Base-by-base conservation (phyloP, 2,329 filamentous ascomycete species). In the Talaromyces funiculosus region DNA sequence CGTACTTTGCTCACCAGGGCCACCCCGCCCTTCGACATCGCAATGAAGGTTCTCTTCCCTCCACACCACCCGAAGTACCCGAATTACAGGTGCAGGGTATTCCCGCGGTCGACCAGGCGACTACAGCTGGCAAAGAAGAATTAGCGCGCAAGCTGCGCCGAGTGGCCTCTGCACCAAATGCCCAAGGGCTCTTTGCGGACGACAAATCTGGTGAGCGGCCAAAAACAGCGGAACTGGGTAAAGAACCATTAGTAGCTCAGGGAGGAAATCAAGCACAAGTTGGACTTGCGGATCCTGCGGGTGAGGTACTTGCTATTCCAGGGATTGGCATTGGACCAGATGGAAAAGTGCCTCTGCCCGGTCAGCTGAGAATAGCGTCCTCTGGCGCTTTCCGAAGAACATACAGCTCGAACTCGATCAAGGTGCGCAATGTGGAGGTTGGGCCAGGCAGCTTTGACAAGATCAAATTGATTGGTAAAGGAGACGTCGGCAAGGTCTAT, bases 341-440 rank as follows among this genome's bases (percentile, higher is more conserved):
- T 58, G 82, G 84, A 55, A 83, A 92, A 62, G 81, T 90, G 37
- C 83, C 86, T 3, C 82, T 85, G 1, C 86, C 88, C 4, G 84
- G 84, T 57, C 85, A 86, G 68, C 84, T 87, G 65, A 82, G 83
- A 60, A 81, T 84, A 66, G 77, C 85, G 18, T 57, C 61, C 1
- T 43, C 53, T 18, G 81, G 90, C 53, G 86, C 90, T 20, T 99
- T 97, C 78, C 84, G 94, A 70, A 85, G 94, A 73, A 99, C 94
- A 2, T 99, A 99, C 75, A 97, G 94, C 77, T 97, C 93, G 66
- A 99, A 97, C 76, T 97, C 94, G 42, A 99, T 99, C 81, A 99
- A 99, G 78, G 90, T 97, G 66, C 86, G 94, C 69, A 92, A 96
- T 73, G 94, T 99, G 53, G 94, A 99, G 77, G 94, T 99, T 37